Conservation (phyloP, 495 filamentous ascomycete genomes). For the Penicillium arizonense region DNA sequence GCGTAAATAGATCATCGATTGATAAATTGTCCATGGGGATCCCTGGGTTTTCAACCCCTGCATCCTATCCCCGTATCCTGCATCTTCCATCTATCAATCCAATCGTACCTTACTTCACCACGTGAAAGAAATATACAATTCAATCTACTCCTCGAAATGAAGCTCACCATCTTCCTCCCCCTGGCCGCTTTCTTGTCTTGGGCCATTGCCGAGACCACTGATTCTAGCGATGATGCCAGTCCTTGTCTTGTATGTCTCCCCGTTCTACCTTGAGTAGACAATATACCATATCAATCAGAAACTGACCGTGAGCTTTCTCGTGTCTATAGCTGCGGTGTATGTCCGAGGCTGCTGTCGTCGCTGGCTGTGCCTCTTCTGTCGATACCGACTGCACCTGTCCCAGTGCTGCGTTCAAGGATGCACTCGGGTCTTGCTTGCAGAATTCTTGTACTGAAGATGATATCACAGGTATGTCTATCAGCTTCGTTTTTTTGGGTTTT, state of each 20-base stretch:
- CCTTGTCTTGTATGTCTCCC: conserved; percentile 15
- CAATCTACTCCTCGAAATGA: conserved; percentile 16
- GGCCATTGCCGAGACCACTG: conserved; percentile 13
- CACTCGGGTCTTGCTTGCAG: conserved; percentile 14
- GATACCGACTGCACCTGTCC: conserved; percentile 21
- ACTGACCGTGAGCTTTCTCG: conserved; percentile 1
- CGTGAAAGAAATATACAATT: neutral
- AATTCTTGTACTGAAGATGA: conserved; percentile 16
- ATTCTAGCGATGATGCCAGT: conserved; percentile 6
- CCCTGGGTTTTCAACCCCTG: neutral
- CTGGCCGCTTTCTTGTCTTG: conserved; percentile 24
- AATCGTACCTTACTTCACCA: neutral
- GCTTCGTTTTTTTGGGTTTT: too few relatives aligned
- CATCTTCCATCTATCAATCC: neutral
- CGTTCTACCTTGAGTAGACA: neutral
- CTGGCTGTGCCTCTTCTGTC: conserved; percentile 16
- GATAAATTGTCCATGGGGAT: neutral
- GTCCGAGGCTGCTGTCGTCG: conserved; percentile 10
- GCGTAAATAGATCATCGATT: neutral
- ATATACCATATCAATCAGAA: neutral
- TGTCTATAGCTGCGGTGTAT: conserved; percentile 15
- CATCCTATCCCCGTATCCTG: neutral
- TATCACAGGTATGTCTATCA: conserved; percentile 8
- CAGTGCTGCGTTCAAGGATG: conserved; percentile 17
- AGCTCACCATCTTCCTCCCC: conserved; percentile 26